Base-by-base conservation (phyloP, 768 basidiomycete genomes). In the Imleria badia region DNA sequence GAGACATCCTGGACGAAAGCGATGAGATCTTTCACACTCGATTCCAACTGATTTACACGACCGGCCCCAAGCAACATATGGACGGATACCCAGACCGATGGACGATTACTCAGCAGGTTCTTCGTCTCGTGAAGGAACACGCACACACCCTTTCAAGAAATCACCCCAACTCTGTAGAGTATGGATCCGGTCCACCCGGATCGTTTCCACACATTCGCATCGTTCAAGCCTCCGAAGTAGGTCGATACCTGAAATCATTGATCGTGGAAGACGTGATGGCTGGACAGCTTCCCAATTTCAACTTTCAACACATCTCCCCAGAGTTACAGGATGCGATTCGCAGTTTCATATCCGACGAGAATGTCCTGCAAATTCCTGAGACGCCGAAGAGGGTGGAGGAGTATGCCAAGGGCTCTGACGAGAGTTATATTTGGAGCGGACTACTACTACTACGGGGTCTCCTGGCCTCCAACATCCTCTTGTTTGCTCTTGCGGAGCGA, bases 101-200 rank as follows among this genome's bases (percentile, higher is more conserved):
- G 71, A 52, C 46, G 0, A 66, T 60, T 10, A 58, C 52, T 2
- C 72, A 72, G 23, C 58, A 72, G 19, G 43, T 72, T 1, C 47
- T 72, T n/a, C 5, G 13, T 11, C 58, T 65, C 10, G 48, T 65
- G 1, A 51, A 56, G 22, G 44, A 45, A 5, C 51, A 51, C 20
- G 57, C 54, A 1, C 0, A 20, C 15, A 13, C 39, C 10, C 23
- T 61, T 20, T 41, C 39, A 22, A 48, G 8, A 15, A 7, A 48
- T 26, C 15, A 20, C 23, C 54, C 52, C 1, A 23, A 40, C 19
- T 44, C 12, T 19, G 7, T 58, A 23, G 54, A 64, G 29, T 48
- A 41, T 11, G 46, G 43, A 2, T 1, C 5, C 10, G 47, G 38
- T 3, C 38, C 35, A 7, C 33, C 26, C 6, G 26, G 26, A 26